These are phyloP conservation scores for Cyclotella distinguenda DNA, from an alignment of 108 stramenopile genomes.

Conservation along the genomic window DNA sequence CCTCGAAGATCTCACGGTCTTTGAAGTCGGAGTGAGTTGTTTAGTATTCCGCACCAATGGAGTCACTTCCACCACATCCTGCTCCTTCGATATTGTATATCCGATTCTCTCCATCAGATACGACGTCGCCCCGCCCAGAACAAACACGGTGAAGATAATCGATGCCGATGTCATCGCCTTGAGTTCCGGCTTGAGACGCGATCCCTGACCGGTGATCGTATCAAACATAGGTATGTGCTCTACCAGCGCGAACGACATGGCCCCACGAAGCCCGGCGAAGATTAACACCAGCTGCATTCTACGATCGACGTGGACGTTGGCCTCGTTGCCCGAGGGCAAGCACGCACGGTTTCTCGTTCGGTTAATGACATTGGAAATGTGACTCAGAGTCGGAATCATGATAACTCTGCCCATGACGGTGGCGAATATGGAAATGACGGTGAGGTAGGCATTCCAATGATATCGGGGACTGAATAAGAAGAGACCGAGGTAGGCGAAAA, in stretches of 20 bases:
- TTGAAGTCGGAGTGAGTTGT: conserved; percentile 10
- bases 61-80: conserved; percentile 34
- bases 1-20: too few relatives aligned
- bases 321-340: conserved; percentile 12
- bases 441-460: conserved; percentile 73
- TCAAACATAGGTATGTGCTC: conserved; percentile 87
- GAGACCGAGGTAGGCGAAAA: conserved; percentile 88
- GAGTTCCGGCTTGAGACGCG: conserved; percentile 80
- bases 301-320: conserved; percentile 67
- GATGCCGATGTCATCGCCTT: conserved; percentile 89
- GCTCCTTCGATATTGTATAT: conserved; percentile 31
- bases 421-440: conserved; percentile 62
- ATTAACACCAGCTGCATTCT: conserved; percentile 85
- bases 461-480: conserved; percentile 85
- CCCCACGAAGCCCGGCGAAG: conserved; percentile 87
- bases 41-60: conserved; percentile 26
- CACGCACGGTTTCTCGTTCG: conserved; percentile 33
- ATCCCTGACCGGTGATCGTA: conserved; percentile 72
- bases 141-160: conserved; percentile 86
- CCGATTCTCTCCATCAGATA: conserved; percentile 79
- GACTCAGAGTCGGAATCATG: conserved; percentile 80
- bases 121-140: conserved; percentile 79
- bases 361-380: conserved; percentile 66
- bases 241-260: conserved; percentile 89
- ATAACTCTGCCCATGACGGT: conserved; percentile 73